phyloP scores from a whole-genome alignment of 106 monocot species.

The Acanthochlamys bracteata region DNA sequence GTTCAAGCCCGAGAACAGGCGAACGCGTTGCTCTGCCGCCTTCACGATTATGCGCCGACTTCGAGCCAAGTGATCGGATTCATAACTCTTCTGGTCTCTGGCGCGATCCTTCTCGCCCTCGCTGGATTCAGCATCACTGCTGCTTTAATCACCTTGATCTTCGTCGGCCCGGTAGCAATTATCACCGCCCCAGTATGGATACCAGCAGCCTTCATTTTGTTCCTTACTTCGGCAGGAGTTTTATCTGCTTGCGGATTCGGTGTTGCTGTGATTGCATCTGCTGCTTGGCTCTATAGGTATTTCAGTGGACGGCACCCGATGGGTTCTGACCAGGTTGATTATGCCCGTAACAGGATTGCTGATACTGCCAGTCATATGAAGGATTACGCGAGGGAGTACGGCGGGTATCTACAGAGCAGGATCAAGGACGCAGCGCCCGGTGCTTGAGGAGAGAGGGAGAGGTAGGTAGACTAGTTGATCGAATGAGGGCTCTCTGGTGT shows the following conservation, averaged over 20 bases:
- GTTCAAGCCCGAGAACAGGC: not conserved
- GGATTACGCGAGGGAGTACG: constrained; percentile 63
- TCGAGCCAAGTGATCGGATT: constrained; percentile 55
- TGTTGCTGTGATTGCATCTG: constrained; percentile 26
- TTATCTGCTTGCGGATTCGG: constrained; percentile 20
- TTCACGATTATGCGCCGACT: constrained; percentile 43
- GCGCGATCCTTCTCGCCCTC: constrained; percentile 52
- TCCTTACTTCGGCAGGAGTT: constrained; percentile 19
- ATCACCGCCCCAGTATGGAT: constrained; percentile 63
- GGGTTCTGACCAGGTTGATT: constrained; percentile 47
- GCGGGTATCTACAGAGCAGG: constrained; percentile 33
- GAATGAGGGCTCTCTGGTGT: too few relatives aligned
- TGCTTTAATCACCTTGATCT: constrained; percentile 20
- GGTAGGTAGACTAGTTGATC: too few relatives aligned
- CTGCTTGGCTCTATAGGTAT: constrained; percentile 66
- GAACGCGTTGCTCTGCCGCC: constrained; percentile 17
- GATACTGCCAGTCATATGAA: constrained; percentile 54
- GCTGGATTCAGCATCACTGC: constrained; percentile 43
- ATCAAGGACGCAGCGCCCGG: constrained; percentile 74
- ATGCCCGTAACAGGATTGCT: constrained; percentile 51
- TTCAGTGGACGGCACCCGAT: constrained; percentile 50
- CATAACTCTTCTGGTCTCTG: constrained; percentile 48
- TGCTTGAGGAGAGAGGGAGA: too few relatives aligned
- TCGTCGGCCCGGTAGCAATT: constrained; percentile 42
- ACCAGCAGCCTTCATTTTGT: constrained; percentile 27